Percentiles rank a stretch among this genome's conserved stretches.
phyloP scores from a whole-genome alignment of 306 rosid genomes.

The Alnus rubra region DNA sequence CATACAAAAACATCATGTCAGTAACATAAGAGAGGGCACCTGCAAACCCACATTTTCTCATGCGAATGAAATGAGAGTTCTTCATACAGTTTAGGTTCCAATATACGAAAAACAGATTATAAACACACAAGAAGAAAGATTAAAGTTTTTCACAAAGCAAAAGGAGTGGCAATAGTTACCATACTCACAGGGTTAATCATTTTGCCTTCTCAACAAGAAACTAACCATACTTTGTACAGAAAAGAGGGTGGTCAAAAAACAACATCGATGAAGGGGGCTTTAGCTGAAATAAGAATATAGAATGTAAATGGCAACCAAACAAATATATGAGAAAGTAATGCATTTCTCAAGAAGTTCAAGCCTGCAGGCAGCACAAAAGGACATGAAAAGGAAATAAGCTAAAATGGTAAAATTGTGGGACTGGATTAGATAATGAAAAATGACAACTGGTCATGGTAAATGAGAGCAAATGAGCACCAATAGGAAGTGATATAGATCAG shows the following conservation, averaged over 20 bases:
- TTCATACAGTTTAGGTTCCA: not conserved
- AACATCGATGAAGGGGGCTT: not conserved
- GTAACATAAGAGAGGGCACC: not conserved
- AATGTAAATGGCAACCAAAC: not conserved
- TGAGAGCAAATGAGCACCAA: not conserved
- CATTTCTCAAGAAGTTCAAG: not conserved
- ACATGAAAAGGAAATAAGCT: not conserved
- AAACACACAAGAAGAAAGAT: not conserved
- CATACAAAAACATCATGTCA: not conserved
- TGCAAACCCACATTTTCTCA: not conserved
- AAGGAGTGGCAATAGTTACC: not conserved
- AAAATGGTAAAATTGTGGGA: not conserved
- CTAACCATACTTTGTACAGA: not conserved
- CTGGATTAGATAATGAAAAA: not conserved
- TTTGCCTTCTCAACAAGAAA: not conserved
- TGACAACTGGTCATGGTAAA: not conserved
- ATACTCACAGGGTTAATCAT: not conserved
- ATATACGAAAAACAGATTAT: not conserved
- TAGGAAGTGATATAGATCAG: not conserved
- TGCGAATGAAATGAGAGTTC: not conserved
- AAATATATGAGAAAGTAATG: not conserved
- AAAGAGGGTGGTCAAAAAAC: not conserved
- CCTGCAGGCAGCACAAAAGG: not conserved
- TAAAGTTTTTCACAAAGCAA: not conserved
- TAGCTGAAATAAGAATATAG: not conserved